Evolutionary conservation across 495 filamentous ascomycete species (phyloP).

Genomic region (Trichoderma erinaceum): DNA sequence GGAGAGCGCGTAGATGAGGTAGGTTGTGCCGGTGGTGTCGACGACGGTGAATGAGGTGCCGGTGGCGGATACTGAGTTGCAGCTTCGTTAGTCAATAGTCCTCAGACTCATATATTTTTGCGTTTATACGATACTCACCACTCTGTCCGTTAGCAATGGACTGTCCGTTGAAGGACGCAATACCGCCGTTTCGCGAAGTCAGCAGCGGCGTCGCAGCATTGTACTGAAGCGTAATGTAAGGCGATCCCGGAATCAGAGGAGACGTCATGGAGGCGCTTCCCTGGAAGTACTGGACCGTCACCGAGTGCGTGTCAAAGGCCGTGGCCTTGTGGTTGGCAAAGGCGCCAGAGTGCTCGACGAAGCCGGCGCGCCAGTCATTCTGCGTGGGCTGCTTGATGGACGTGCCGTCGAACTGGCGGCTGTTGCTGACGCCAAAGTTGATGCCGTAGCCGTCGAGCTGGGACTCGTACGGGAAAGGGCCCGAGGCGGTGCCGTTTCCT

Average conservation of each 20-base stretch:
- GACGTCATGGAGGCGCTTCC: constrained; percentile 15
- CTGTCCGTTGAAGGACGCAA: constrained; percentile 17
- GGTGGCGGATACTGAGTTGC: constrained; percentile 8
- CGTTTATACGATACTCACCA: background rate
- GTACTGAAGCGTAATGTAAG: constrained; percentile 18
- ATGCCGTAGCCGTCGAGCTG: constrained; percentile 17
- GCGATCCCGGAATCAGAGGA: constrained; percentile 14
- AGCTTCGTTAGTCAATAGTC: background rate
- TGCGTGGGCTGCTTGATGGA: constrained; percentile 20
- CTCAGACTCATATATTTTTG: background rate
- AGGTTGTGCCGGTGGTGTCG: constrained; percentile 15
- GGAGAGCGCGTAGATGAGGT: constrained; percentile 18
- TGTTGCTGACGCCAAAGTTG: constrained; percentile 18
- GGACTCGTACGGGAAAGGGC: constrained; percentile 18
- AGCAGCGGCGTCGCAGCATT: constrained; percentile 16
- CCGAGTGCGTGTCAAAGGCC: constrained; percentile 17
- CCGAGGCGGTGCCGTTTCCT: constrained; percentile 15
- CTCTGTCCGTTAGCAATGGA: constrained; percentile 5
- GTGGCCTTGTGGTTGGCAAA: constrained; percentile 20
- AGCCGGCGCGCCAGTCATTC: constrained; percentile 17
- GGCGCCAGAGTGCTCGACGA: constrained; percentile 16
- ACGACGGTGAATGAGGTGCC: constrained; percentile 17
- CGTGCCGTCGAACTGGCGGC: constrained; percentile 16
- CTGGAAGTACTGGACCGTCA: constrained; percentile 21
- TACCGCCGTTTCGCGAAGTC: constrained; percentile 16